Percentiles rank a stretch among this genome's conserved stretches.
These are phyloP conservation scores for Crithidia brevicula DNA, from an alignment of 208 protist species.

Conservation along the genomic window DNA sequence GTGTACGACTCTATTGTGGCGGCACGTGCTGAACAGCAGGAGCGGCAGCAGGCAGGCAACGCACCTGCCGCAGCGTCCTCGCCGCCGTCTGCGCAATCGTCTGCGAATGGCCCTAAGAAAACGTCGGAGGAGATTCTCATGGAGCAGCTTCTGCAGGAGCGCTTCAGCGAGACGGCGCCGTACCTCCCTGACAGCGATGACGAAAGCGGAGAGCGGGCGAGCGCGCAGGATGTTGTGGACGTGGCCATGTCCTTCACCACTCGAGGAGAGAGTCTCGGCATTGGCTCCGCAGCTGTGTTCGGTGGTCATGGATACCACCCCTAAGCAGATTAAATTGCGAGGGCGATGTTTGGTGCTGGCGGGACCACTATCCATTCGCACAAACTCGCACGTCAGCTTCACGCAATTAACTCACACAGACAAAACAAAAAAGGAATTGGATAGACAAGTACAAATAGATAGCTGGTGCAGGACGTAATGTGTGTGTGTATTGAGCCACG, in stretches of 20 bases:
- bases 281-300: constrained; percentile 70
- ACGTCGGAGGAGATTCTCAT: constrained; percentile 61
- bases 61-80: not conserved
- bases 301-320: constrained; percentile 80
- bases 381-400: no score
- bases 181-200: constrained; percentile 29
- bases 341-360: no score
- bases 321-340: not conserved
- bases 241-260: constrained; percentile 82
- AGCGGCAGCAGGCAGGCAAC: not conserved
- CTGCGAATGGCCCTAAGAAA: constrained; percentile 2
- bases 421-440: not conserved
- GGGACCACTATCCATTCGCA: no score
- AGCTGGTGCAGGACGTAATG: no score
- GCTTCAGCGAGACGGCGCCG: constrained; percentile 39
- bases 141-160: constrained; percentile 69
- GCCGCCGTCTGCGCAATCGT: no score
- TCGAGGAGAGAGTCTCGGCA: constrained; percentile 63
- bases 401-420: not conserved
- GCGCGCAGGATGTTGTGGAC: constrained; percentile 33
- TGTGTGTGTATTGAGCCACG: no score
- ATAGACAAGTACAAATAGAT: not conserved
- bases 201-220: constrained; percentile 22
- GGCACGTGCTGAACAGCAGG: constrained; percentile 10
- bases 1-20: constrained; percentile 52